A percentile compares a stretch with the other conserved stretches of the same genome.
Conservation (phyloP, 805 yeast species). For the Candida lessepsii region DNA sequence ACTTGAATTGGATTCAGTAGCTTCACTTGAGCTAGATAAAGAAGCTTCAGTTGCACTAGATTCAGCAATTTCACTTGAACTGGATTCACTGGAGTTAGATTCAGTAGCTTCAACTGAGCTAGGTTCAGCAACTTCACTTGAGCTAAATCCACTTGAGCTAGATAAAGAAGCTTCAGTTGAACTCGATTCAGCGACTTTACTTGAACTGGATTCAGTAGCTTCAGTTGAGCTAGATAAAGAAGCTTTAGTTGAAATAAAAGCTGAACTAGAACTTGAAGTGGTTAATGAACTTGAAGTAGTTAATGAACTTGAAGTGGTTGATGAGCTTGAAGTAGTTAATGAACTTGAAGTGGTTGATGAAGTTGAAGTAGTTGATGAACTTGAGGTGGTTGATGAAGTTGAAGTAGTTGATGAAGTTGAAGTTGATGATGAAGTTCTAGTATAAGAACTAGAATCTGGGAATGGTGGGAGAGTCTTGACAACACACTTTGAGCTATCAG, state of each 20-base stretch:
- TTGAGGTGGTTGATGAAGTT: neutral
- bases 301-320: neutral
- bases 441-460: slow-evolving; percentile 11
- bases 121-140: slow-evolving; percentile 4
- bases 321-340: neutral
- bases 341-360: slow-evolving; percentile 6
- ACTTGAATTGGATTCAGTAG: too few relatives aligned
- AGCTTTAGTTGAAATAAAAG: neutral
- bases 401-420: neutral
- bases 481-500: slow-evolving; percentile 12
- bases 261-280: neutral
- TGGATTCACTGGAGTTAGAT: neutral
- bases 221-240: neutral
- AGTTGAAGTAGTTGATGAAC: neutral
- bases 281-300: neutral
- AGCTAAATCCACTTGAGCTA: slow-evolving; percentile 6
- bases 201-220: neutral
- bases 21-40: slow-evolving; percentile 6
- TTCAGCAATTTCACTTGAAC: slow-evolving; percentile 55
- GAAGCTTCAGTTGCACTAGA: neutral
- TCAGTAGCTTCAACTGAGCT: too few relatives aligned
- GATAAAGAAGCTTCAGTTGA: neutral
- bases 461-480: slow-evolving; percentile 17
- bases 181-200: neutral
- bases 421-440: neutral